phyloP scores from a whole-genome alignment of 768 basidiomycete genomes.

The Boletus reticulatus region DNA sequence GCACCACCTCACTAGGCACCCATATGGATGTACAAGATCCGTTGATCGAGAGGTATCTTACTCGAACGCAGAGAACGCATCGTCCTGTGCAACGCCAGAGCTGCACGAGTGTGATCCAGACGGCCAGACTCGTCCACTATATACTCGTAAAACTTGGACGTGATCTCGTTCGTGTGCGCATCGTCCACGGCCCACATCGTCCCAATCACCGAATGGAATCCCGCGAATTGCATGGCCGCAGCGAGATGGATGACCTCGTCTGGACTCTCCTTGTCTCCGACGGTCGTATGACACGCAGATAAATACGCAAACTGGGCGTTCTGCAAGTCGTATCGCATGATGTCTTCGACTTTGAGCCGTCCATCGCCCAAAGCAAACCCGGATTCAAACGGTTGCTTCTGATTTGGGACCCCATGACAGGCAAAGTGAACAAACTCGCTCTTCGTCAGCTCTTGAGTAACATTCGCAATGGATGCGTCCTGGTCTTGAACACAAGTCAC shows the following conservation, averaged over 20 bases:
- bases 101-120: background rate
- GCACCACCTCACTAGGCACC: background rate
- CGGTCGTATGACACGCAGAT: background rate
- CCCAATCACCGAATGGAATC: background rate
- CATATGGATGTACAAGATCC: background rate
- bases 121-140: background rate
- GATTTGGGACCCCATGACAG: constrained; percentile 19
- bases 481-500: background rate
- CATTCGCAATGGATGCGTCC: background rate
- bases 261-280: background rate
- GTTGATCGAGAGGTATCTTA: background rate
- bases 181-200: background rate
- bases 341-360: background rate
- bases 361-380: background rate
- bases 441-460: background rate
- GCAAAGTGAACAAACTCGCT: constrained; percentile 10
- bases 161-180: background rate
- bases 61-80: background rate
- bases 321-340: background rate
- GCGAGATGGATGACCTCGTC: background rate
- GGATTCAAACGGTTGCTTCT: background rate
- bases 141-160: background rate
- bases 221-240: background rate
- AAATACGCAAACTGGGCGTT: background rate
- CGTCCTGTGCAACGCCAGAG: background rate